A percentile compares a stretch with the other conserved stretches of the same genome.
Conservation (phyloP, 495 filamentous ascomycete genomes). For the Lepidopterella palustris region DNA sequence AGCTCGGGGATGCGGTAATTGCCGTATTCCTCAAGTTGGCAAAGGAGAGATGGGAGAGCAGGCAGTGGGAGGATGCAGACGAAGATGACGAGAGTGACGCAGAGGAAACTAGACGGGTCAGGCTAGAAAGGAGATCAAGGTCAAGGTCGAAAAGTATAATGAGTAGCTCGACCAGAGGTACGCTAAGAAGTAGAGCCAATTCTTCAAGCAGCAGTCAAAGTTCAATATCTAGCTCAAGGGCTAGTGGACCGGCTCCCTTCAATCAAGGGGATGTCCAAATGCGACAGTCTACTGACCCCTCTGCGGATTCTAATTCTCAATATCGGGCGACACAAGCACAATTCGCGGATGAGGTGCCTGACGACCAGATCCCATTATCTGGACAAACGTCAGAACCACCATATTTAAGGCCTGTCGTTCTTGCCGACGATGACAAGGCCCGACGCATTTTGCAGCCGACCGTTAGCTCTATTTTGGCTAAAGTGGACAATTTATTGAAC, state of each 20-base stretch:
- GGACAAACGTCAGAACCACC: background rate
- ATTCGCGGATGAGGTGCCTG: background rate
- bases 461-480: conserved; percentile 55
- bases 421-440: conserved; percentile 59
- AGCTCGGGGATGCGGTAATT: conserved; percentile 60
- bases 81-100: background rate
- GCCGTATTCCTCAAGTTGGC: conserved; percentile 56
- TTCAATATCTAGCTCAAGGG: background rate
- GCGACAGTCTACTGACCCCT: background rate
- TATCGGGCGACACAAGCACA: conserved; percentile 8
- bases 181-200: background rate
- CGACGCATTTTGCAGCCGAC: conserved; percentile 55
- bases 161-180: background rate
- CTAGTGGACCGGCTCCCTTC: no score
- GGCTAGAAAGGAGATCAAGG: conserved; percentile 27
- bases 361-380: background rate
- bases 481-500: conserved; percentile 59
- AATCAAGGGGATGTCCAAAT: no score
- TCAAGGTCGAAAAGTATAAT: background rate
- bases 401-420: conserved; percentile 35
- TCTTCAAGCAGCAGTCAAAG: background rate
- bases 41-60: conserved; percentile 51
- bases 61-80: conserved; percentile 13
- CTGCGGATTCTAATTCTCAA: background rate
- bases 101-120: background rate